These are phyloP conservation scores for Cladosporium halotolerans DNA, from an alignment of 2,329 filamentous ascomycete species.

Conservation along the genomic window DNA sequence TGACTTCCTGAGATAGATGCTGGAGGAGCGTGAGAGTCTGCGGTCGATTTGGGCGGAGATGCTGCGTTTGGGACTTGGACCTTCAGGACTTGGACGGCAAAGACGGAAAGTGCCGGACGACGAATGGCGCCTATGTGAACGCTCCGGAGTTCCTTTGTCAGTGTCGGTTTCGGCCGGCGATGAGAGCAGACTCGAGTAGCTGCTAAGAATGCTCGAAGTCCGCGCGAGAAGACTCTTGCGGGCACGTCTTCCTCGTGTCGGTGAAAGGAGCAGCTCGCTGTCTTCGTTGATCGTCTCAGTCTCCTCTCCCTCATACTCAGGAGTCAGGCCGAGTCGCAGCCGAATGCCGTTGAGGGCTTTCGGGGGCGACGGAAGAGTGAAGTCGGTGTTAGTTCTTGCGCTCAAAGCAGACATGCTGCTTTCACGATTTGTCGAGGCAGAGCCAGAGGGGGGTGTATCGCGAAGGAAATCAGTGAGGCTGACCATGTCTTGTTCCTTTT, in stretches of 20 bases:
- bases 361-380: constrained; percentile 22
- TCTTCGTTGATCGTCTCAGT: not conserved
- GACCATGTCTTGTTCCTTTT: constrained; percentile 87
- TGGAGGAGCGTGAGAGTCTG: not conserved
- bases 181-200: constrained; percentile 4
- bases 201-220: constrained; percentile 6
- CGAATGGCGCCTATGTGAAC: not conserved
- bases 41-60: not conserved
- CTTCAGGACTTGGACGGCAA: not conserved
- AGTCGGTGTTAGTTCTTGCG: constrained; percentile 5
- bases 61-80: not conserved
- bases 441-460: not conserved
- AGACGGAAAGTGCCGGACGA: not conserved
- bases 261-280: not conserved
- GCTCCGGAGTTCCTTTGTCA: not conserved
- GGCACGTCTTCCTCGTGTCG: not conserved
- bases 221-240: not conserved
- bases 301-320: not conserved
- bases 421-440: not conserved
- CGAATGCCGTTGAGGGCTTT: constrained; percentile 22
- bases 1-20: not conserved
- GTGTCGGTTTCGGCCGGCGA: not conserved
- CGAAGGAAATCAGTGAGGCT: constrained; percentile 14
- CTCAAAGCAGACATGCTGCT: constrained; percentile 11
- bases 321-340: constrained; percentile 4